These are phyloP conservation scores for Sugiyamaella castrensis DNA, from an alignment of 1,139 yeast genomes.

Conservation along the genomic window DNA sequence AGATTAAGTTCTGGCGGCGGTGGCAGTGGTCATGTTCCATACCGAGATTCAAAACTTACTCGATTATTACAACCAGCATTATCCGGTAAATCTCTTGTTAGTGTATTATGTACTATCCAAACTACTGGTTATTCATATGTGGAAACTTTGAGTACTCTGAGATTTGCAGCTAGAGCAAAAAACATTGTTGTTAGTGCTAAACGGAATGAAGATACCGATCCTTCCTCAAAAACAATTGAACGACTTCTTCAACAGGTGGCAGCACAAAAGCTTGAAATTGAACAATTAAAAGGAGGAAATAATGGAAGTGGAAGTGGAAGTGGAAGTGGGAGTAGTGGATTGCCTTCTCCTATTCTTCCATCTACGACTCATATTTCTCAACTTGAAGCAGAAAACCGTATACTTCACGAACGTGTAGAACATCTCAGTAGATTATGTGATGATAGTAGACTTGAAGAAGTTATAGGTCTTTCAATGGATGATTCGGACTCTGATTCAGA, in stretches of 20 bases:
- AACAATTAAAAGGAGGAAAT: conserved; percentile 26
- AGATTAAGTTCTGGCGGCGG: conserved; percentile 44
- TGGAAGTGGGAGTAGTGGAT: conserved; percentile 1
- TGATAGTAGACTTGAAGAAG: conserved; percentile 50
- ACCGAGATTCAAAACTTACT: conserved; percentile 88
- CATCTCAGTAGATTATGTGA: conserved; percentile 63
- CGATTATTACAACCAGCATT: conserved; percentile 86
- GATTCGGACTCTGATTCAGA: conserved; percentile 18
- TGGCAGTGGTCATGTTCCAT: conserved; percentile 67
- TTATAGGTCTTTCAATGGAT: conserved; percentile 29
- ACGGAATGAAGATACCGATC: conserved; percentile 40
- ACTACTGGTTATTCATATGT: conserved; percentile 61
- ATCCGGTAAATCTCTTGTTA: conserved; percentile 82
- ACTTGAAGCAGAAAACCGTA: conserved; percentile 57
- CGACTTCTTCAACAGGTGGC: conserved; percentile 39
- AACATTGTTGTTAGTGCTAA: conserved; percentile 71
- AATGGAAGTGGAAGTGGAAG: conserved; percentile 2
- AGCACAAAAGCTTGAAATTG: conserved; percentile 40
- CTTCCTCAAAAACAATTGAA: conserved; percentile 26
- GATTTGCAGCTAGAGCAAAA: conserved; percentile 93
- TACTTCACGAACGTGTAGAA: conserved; percentile 64
- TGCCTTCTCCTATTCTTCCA: conserved; percentile 11
- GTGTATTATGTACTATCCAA: conserved; percentile 80
- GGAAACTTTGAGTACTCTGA: conserved; percentile 80
- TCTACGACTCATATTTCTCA: conserved; percentile 40